A percentile compares a stretch with the other conserved stretches of the same genome.
Conservation (phyloP, 257 asterid genomes). For the Fraxinus americana region DNA sequence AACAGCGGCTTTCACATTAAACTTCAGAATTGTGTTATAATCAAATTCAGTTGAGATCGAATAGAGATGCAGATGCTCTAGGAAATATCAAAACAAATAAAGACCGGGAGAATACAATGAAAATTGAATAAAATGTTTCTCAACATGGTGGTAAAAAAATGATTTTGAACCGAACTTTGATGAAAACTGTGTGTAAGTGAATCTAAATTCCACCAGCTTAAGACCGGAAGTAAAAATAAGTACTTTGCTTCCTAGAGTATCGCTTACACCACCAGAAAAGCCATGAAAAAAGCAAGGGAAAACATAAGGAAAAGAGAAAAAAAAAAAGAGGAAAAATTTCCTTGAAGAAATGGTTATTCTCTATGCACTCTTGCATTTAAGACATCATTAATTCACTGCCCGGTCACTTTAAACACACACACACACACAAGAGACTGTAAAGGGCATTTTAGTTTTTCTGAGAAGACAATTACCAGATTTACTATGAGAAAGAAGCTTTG, state of each 20-base stretch:
- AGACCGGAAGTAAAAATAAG: slow-evolving; percentile 13
- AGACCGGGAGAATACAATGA: too few species aligned
- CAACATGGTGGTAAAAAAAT: too few species aligned
- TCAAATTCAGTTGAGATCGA: too few species aligned
- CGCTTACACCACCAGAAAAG: slow-evolving; percentile 28
- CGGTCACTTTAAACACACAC: background rate
- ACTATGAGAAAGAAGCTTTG: slow-evolving; percentile 33
- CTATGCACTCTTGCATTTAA: slow-evolving; percentile 16
- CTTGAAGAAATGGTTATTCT: slow-evolving; percentile 46
- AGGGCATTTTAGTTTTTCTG: background rate
- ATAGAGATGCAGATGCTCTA: too few species aligned
- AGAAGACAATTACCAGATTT: background rate
- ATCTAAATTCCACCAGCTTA: background rate
- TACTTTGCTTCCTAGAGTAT: slow-evolving; percentile 34
- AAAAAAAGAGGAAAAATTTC: slow-evolving; percentile 31
- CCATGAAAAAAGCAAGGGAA: slow-evolving; percentile 1
- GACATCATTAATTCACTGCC: slow-evolving; percentile 7
- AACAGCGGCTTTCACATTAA: too few species aligned
- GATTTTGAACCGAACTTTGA: too few species aligned
- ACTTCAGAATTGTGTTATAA: too few species aligned
- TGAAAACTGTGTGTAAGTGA: background rate
- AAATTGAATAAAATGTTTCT: too few species aligned
- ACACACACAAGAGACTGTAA: background rate
- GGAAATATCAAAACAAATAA: too few species aligned
- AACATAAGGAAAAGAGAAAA: slow-evolving; percentile 6